Percentiles rank a stretch among this genome's conserved stretches.
Conservation (phyloP, 83 land plant species). For the Thuja plicata region DNA sequence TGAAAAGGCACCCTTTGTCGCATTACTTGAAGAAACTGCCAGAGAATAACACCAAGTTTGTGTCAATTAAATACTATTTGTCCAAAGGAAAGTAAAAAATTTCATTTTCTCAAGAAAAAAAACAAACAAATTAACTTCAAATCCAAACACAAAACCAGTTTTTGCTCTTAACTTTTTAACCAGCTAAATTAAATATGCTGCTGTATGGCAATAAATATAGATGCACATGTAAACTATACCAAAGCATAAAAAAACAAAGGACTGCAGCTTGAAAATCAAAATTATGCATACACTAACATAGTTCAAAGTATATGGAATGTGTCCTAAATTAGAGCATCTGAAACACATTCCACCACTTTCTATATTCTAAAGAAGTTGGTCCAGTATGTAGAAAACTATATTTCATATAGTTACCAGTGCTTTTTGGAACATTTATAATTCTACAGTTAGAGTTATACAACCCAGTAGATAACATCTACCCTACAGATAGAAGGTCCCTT, state of each 20-base stretch:
- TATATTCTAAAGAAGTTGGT: background rate
- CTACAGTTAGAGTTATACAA: too few species aligned
- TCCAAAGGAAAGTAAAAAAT: background rate
- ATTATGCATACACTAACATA: background rate
- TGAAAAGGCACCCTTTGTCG: background rate
- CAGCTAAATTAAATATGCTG: background rate
- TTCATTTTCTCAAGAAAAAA: background rate
- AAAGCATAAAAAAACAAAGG: background rate
- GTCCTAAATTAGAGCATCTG: background rate
- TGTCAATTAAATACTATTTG: background rate
- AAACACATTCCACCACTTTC: background rate
- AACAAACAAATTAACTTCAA: background rate
- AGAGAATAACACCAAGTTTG: background rate
- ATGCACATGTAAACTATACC: background rate
- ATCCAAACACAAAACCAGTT: background rate
- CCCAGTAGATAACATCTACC: too few species aligned
- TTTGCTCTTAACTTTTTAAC: background rate
- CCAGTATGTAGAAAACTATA: background rate
- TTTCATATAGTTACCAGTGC: background rate
- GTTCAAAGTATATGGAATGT: background rate
- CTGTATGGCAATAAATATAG: too few species aligned
- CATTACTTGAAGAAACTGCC: slow-evolving; percentile 5
- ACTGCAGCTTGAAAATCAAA: background rate
- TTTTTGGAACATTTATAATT: background rate
- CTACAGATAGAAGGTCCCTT: too few species aligned